Evolutionary conservation across 257 asterid genomes (phyloP).

Genomic region (Petunia axillaris): DNA sequence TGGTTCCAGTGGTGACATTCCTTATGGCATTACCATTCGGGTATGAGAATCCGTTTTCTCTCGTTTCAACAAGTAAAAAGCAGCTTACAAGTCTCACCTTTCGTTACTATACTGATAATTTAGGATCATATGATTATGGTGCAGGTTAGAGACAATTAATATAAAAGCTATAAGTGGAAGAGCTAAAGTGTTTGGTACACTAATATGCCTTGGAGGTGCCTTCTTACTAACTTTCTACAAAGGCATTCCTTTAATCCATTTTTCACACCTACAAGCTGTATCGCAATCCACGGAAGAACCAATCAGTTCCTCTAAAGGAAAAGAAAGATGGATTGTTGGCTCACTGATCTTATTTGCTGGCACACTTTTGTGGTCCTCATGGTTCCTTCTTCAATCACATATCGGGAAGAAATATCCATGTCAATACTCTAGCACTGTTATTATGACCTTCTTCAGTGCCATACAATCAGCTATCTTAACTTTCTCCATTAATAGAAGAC

Average conservation of each 20-base stretch:
- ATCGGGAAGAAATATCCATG: conserved; percentile 67
- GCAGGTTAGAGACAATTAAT: conserved; percentile 61
- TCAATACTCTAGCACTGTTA: conserved; percentile 71
- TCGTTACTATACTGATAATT: background rate
- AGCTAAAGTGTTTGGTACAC: conserved; percentile 62
- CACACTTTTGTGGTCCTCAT: conserved; percentile 67
- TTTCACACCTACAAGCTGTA: conserved; percentile 24
- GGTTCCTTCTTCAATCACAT: conserved; percentile 67
- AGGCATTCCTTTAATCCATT: conserved; percentile 60
- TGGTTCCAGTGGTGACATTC: conserved; percentile 67
- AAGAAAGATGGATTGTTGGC: conserved; percentile 58
- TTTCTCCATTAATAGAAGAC: conserved; percentile 41
- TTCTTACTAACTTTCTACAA: conserved; percentile 47
- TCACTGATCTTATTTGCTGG: conserved; percentile 63
- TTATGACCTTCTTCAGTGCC: conserved; percentile 74
- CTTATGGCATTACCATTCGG: conserved; percentile 73
- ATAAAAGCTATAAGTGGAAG: conserved; percentile 52
- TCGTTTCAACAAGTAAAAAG: background rate
- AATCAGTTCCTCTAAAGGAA: background rate
- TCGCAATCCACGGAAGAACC: conserved; percentile 15
- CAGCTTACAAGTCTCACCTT: background rate
- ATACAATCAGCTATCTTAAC: conserved; percentile 59
- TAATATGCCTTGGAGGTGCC: conserved; percentile 70
- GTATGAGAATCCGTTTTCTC: conserved; percentile 32
- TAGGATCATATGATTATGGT: background rate